These are phyloP conservation scores for Sisymbrium irio DNA, from an alignment of 345 rosid genomes.

Conservation along the genomic window DNA sequence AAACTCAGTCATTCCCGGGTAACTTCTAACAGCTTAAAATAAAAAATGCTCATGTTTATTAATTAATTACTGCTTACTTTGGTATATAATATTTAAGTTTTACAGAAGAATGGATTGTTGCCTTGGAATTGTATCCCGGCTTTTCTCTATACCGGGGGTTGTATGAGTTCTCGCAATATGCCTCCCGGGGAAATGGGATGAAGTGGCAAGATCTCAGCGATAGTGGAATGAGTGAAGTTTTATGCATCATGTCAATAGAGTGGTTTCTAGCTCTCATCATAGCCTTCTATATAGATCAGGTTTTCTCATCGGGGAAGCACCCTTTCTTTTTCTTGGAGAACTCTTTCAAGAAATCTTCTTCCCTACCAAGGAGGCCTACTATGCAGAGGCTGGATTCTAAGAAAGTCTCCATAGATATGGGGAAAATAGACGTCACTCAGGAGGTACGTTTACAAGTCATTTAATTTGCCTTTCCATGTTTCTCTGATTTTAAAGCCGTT, in stretches of 20 bases:
- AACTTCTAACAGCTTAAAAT: not conserved
- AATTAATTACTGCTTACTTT: not conserved
- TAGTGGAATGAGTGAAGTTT: slow-evolving; percentile 62
- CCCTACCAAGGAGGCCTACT: slow-evolving; percentile 43
- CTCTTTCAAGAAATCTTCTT: slow-evolving; percentile 38
- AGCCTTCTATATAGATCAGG: slow-evolving; percentile 63
- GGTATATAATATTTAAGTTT: not conserved
- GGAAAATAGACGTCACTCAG: slow-evolving; percentile 69
- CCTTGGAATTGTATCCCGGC: slow-evolving; percentile 86
- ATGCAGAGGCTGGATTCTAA: slow-evolving; percentile 41
- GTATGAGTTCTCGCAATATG: slow-evolving; percentile 64
- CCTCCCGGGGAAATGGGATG: slow-evolving; percentile 64
- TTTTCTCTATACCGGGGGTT: slow-evolving; percentile 84
- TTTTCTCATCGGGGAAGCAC: slow-evolving; percentile 47
- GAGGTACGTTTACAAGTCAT: slow-evolving; percentile 30
- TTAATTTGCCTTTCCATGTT: not conserved
- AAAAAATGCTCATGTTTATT: not conserved
- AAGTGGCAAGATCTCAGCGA: slow-evolving; percentile 61
- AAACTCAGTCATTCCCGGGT: slow-evolving; percentile 72
- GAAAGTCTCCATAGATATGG: slow-evolving; percentile 65
- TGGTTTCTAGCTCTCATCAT: slow-evolving; percentile 60
- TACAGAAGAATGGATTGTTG: slow-evolving; percentile 59
- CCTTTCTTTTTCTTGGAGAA: slow-evolving; percentile 47
- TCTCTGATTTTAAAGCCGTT: not conserved
- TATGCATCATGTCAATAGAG: slow-evolving; percentile 62